These are phyloP conservation scores for Exobasidium rhododendri DNA, from an alignment of 1,284 basidiomycete species.

Conservation along the genomic window DNA sequence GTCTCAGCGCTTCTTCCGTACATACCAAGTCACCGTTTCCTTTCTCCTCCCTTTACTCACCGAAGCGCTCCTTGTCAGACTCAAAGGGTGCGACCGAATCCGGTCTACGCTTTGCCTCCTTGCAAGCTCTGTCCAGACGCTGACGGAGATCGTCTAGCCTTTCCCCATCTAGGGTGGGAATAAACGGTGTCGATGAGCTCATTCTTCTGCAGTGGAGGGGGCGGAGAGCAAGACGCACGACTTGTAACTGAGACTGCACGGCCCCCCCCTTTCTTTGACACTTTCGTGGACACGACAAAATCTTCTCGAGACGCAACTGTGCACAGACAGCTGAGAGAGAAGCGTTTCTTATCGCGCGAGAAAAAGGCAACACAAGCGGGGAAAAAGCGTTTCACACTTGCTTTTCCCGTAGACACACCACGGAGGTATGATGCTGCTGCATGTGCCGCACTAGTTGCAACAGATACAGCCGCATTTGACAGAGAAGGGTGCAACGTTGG, in stretches of 20 bases:
- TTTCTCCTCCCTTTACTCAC: neutral
- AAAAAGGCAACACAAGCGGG: too few relatives aligned
- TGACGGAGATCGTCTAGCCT: constrained; percentile 2
- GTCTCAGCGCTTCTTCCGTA: neutral
- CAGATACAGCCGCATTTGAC: too few relatives aligned
- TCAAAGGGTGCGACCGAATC: neutral
- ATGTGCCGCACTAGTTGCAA: too few relatives aligned
- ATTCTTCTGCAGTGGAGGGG: neutral
- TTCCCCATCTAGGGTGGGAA: neutral
- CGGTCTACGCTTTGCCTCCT: neutral
- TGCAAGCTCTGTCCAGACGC: constrained; percentile 6
- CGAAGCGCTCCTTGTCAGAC: constrained; percentile 4
- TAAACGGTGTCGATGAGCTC: constrained; percentile 2
- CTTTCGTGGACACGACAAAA: neutral
- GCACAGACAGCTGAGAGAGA: neutral
- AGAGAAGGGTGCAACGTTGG: too few relatives aligned
- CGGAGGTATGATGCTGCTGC: too few relatives aligned
- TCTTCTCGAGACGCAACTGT: neutral
- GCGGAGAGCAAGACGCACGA: neutral
- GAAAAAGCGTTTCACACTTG: too few relatives aligned
- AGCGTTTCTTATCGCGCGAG: too few relatives aligned
- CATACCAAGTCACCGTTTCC: neutral
- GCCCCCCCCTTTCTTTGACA: neutral
- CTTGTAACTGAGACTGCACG: too few relatives aligned
- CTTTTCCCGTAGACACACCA: too few relatives aligned